Evolutionary conservation across 2,329 filamentous ascomycete genomes (phyloP).

Genomic region (Didymella glomerata): DNA sequence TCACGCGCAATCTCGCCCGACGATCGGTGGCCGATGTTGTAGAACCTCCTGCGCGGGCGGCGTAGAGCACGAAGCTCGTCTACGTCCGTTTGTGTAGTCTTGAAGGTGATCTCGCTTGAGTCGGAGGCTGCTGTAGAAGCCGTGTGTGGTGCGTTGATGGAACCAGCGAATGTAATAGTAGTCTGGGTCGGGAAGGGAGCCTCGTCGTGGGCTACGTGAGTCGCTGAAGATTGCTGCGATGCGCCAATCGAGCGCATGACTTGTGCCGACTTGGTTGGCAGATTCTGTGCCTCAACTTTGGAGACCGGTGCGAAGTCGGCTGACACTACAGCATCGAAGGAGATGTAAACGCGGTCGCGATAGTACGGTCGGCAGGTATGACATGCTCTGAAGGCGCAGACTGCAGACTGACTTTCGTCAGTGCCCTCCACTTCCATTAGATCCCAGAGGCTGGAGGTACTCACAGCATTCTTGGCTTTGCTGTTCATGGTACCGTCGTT

Average conservation of each 20-base stretch:
- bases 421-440: background rate
- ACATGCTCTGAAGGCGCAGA: slow-evolving; percentile 58
- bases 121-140: slow-evolving; percentile 28
- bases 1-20: slow-evolving; percentile 34
- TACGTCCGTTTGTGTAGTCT: slow-evolving; percentile 44
- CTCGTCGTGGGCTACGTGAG: background rate
- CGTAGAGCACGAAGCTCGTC: slow-evolving; percentile 36
- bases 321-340: slow-evolving; percentile 55
- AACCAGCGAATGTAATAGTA: slow-evolving; percentile 20
- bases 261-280: slow-evolving; percentile 49
- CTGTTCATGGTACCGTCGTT: slow-evolving; percentile 34
- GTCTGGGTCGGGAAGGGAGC: slow-evolving; percentile 21
- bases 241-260: slow-evolving; percentile 48
- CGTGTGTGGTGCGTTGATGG: slow-evolving; percentile 24
- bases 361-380: slow-evolving; percentile 61
- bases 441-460: slow-evolving; percentile 1
- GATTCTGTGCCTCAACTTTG: slow-evolving; percentile 36
- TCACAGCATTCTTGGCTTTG: slow-evolving; percentile 26
- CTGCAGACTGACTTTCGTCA: slow-evolving; percentile 1
- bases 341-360: slow-evolving; percentile 57
- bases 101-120: slow-evolving; percentile 41
- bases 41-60: slow-evolving; percentile 39
- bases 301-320: slow-evolving; percentile 48
- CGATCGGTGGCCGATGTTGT: slow-evolving; percentile 38
- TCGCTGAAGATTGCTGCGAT: slow-evolving; percentile 1